phyloP scores from a whole-genome alignment of 2,329 filamentous ascomycete species.

The Colletotrichum cereale region DNA sequence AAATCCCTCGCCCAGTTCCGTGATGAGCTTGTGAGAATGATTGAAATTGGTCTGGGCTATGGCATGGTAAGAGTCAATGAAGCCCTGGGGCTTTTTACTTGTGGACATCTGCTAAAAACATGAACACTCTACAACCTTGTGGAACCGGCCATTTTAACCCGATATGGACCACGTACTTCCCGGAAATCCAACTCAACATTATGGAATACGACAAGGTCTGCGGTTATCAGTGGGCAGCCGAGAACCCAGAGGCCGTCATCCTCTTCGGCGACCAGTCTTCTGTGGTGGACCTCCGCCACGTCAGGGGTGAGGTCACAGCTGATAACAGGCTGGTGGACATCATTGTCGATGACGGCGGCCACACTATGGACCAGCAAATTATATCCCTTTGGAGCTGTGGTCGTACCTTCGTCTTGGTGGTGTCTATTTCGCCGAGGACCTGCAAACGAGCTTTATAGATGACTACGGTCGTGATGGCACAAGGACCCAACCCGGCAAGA shows the following conservation, averaged over 20 bases:
- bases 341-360: background rate
- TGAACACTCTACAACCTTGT: background rate
- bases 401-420: background rate
- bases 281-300: background rate
- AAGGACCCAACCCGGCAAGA: background rate
- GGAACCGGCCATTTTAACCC: background rate
- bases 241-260: background rate
- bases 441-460: background rate
- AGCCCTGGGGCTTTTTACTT: rapidly evolving
- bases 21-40: background rate
- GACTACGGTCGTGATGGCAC: background rate
- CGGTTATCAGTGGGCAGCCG: background rate
- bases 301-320: background rate
- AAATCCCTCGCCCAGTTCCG: background rate
- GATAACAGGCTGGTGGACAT: background rate
- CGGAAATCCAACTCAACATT: background rate
- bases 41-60: background rate
- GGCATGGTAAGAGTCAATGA: background rate
- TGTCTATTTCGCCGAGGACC: background rate
- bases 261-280: background rate
- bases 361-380: background rate
- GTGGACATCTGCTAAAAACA: background rate
- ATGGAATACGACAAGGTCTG: background rate
- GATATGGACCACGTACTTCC: background rate
- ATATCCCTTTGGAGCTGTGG: background rate